Conservation (phyloP, 257 asterid species). For the Lycium barbarum region DNA sequence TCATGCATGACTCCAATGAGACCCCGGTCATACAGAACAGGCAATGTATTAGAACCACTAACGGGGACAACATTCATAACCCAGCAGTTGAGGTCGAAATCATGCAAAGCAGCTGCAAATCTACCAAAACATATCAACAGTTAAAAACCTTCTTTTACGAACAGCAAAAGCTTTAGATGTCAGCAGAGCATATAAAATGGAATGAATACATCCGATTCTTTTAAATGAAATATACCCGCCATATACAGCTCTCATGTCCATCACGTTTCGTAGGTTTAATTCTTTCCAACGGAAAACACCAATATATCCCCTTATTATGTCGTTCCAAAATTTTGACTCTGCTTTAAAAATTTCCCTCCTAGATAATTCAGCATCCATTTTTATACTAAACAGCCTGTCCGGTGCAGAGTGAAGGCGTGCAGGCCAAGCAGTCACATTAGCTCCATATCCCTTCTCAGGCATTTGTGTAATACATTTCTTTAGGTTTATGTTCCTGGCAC, state of each 20-base stretch:
- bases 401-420: constrained; percentile 69
- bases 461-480: constrained; percentile 57
- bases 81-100: constrained; percentile 61
- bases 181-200: background rate
- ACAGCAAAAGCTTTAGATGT: background rate
- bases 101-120: constrained; percentile 65
- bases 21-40: constrained; percentile 70
- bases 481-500: constrained; percentile 50
- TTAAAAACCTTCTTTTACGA: background rate
- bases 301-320: constrained; percentile 56
- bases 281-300: constrained; percentile 50
- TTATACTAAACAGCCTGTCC: constrained; percentile 59
- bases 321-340: constrained; percentile 57
- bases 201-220: background rate
- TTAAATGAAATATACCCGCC: constrained; percentile 57
- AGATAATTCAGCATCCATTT: constrained; percentile 66
- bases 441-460: constrained; percentile 64
- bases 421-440: constrained; percentile 61
- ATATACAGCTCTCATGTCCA: constrained; percentile 77
- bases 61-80: constrained; percentile 74
- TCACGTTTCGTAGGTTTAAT: constrained; percentile 52
- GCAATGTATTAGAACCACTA: constrained; percentile 60
- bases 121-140: constrained; percentile 40
- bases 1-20: constrained; percentile 73
- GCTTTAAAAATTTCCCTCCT: constrained; percentile 71